phyloP scores from a whole-genome alignment of 148 eudicot species.

The Vaccinium myrtillus region DNA sequence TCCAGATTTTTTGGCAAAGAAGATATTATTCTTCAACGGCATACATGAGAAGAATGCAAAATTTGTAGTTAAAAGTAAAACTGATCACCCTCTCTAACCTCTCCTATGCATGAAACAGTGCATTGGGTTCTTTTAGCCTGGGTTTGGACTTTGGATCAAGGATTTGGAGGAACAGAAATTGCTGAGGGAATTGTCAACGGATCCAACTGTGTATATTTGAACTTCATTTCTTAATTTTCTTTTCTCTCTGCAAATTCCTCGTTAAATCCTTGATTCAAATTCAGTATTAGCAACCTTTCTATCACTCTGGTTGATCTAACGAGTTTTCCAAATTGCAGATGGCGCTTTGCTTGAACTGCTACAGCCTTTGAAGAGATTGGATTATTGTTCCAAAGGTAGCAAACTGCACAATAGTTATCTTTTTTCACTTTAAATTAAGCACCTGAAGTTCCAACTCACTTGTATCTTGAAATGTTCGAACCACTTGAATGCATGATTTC shows the following conservation, averaged over 20 bases:
- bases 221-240: no score
- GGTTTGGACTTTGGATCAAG: neutral
- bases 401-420: neutral
- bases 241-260: neutral
- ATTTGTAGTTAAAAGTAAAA: no score
- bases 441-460: neutral
- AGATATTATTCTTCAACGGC: no score
- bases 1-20: no score
- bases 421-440: neutral
- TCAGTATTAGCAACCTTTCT: neutral
- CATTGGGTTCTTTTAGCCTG: no score
- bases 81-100: no score
- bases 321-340: neutral
- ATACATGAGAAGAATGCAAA: no score
- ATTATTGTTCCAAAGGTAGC: neutral
- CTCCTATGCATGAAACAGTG: no score
- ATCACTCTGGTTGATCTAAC: neutral
- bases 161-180: no score
- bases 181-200: no score
- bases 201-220: no score
- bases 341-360: neutral
- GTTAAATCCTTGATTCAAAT: neutral
- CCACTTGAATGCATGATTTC: no score
- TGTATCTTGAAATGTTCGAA: neutral
- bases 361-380: neutral